Evolutionary conservation across 2,329 filamentous ascomycete genomes (phyloP).

Genomic region (Pyrenochaeta sp.): DNA sequence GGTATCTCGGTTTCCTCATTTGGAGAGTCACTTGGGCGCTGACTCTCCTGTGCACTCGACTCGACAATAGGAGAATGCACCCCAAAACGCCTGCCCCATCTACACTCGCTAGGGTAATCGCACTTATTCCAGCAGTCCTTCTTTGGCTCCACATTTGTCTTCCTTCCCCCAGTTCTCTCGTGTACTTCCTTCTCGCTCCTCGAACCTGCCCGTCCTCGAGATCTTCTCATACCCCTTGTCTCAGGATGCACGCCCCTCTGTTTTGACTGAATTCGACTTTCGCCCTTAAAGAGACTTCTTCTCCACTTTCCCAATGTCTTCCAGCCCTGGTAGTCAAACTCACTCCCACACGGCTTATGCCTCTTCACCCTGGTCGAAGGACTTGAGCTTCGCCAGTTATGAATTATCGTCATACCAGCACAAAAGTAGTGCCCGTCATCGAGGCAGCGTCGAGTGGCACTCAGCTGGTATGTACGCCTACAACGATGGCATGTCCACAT

Average conservation of each 20-base stretch:
- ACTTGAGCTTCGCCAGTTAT: constrained; percentile 34
- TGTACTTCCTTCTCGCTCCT: background rate
- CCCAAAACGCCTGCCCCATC: constrained; percentile 44
- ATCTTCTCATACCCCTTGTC: too few relatives aligned
- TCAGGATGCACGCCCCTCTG: too few relatives aligned
- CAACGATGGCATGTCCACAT: constrained; percentile 64
- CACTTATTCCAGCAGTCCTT: constrained; percentile 55
- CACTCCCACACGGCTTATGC: constrained; percentile 55
- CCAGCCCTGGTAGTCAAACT: constrained; percentile 64
- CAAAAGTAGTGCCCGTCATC: constrained; percentile 64
- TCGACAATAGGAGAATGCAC: constrained; percentile 30
- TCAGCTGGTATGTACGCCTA: constrained; percentile 55
- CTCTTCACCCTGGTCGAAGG: constrained; percentile 22
- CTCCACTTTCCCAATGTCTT: constrained; percentile 56
- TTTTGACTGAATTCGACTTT: too few relatives aligned
- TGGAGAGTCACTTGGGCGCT: too few relatives aligned
- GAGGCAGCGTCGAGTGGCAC: constrained; percentile 60
- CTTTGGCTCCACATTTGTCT: background rate
- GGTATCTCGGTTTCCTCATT: constrained; percentile 22
- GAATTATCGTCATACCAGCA: constrained; percentile 53
- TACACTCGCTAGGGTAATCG: constrained; percentile 57
- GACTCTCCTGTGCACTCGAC: too few relatives aligned
- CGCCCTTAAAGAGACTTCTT: too few relatives aligned
- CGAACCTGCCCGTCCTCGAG: constrained; percentile 7
- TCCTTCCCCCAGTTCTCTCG: background rate